phyloP scores from a whole-genome alignment of 208 protist species.

The Crithidia brevicula region DNA sequence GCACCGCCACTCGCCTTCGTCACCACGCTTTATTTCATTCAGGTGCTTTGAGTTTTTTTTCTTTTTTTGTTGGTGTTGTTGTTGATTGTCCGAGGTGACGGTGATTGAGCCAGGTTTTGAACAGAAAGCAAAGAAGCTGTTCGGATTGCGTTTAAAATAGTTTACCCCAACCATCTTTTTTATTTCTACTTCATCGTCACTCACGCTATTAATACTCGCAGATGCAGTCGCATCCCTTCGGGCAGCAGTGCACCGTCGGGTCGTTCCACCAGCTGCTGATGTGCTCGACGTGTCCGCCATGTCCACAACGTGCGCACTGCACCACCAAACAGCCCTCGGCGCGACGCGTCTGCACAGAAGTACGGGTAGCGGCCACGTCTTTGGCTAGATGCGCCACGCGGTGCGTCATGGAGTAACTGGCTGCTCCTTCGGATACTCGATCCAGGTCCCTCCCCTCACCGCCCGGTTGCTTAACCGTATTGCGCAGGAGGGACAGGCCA shows the following conservation, averaged over 20 bases:
- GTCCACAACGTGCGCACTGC: constrained; percentile 74
- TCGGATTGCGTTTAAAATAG: too few relatives aligned
- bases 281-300: constrained; percentile 81
- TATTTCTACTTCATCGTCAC: too few relatives aligned
- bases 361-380: not conserved
- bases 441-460: not conserved
- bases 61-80: too few relatives aligned
- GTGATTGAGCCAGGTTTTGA: too few relatives aligned
- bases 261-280: constrained; percentile 78
- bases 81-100: too few relatives aligned
- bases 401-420: too few relatives aligned
- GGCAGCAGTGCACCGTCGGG: constrained; percentile 59
- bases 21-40: not conserved
- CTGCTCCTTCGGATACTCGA: not conserved
- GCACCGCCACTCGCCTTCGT: too few relatives aligned
- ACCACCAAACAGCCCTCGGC: constrained; percentile 65
- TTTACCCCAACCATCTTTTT: too few relatives aligned
- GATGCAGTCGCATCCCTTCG: constrained; percentile 71
- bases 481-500: constrained; percentile 50
- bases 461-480: constrained; percentile 19
- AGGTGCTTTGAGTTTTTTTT: too few relatives aligned
- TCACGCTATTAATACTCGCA: constrained; percentile 80
- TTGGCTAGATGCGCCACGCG: too few relatives aligned
- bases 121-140: too few relatives aligned
- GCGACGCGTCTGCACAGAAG: constrained; percentile 3